These are phyloP conservation scores for Irpex rosettiformis DNA, from an alignment of 1,284 basidiomycete species.

Conservation along the genomic window DNA sequence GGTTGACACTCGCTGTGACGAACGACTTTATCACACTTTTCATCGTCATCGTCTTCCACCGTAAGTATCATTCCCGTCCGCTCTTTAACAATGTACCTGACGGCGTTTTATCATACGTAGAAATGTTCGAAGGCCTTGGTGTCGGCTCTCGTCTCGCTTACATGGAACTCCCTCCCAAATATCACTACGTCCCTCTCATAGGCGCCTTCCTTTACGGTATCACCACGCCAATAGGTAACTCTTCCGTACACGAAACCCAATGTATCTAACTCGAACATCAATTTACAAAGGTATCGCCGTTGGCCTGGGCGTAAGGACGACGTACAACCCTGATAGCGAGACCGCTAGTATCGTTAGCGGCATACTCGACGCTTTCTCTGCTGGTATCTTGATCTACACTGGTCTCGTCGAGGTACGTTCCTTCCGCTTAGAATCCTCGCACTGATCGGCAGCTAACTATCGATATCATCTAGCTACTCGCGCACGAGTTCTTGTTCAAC, in stretches of 20 bases:
- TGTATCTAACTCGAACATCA: neutral
- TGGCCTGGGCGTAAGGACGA: constrained; percentile 76
- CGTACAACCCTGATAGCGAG: constrained; percentile 78
- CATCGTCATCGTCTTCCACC: constrained; percentile 89
- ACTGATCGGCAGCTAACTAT: constrained; percentile 4
- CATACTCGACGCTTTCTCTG: constrained; percentile 79
- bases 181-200: constrained; percentile 61
- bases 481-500: constrained; percentile 91
- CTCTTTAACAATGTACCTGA: neutral
- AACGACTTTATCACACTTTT: constrained; percentile 82
- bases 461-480: constrained; percentile 57
- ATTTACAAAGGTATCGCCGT: constrained; percentile 55
- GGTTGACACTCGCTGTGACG: constrained; percentile 89
- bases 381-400: constrained; percentile 90
- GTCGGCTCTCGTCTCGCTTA: constrained; percentile 82
- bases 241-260: neutral
- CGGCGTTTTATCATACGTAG: constrained; percentile 32
- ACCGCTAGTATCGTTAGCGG: constrained; percentile 82
- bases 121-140: constrained; percentile 90
- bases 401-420: constrained; percentile 91
- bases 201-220: constrained; percentile 73
- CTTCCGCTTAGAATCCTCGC: constrained; percentile 19
- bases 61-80: constrained; percentile 36
- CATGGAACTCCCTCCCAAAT: constrained; percentile 59
- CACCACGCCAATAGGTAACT: constrained; percentile 71